These are phyloP conservation scores for Craterostigma plantagineum DNA, from an alignment of 257 asterid genomes.

Conservation along the genomic window DNA sequence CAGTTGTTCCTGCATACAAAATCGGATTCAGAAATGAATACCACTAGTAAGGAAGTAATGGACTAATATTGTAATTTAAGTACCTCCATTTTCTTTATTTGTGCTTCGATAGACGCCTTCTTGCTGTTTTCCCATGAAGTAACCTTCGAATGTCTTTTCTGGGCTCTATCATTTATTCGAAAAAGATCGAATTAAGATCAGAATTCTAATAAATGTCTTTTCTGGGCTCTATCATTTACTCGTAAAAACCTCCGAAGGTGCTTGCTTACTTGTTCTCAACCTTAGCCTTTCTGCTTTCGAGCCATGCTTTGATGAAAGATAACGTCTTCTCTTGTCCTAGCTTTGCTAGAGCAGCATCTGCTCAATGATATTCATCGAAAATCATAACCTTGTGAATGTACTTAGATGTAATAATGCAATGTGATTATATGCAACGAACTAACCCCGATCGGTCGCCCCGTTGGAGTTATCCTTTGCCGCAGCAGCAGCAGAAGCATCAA, in stretches of 20 bases:
- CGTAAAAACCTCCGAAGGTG: too few relatives aligned
- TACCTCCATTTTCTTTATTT: slow-evolving; percentile 53
- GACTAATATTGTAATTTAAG: too few relatives aligned
- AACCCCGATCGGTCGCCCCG: too few relatives aligned
- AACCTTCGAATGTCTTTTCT: slow-evolving; percentile 45
- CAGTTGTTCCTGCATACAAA: slow-evolving; percentile 32
- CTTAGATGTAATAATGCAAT: too few relatives aligned
- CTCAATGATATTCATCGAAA: background rate
- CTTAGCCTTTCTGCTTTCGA: slow-evolving; percentile 32
- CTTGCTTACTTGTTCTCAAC: slow-evolving; percentile 44
- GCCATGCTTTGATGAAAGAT: slow-evolving; percentile 48
- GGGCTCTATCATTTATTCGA: slow-evolving; percentile 23
- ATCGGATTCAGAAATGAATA: background rate
- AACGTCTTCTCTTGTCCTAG: slow-evolving; percentile 2
- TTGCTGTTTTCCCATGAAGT: slow-evolving; percentile 60
- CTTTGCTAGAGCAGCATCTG: slow-evolving; percentile 41
- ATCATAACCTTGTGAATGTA: too few relatives aligned
- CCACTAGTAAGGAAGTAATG: background rate
- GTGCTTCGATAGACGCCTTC: slow-evolving; percentile 53
- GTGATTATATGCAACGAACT: too few relatives aligned
- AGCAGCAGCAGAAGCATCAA: too few relatives aligned
- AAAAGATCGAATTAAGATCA: background rate
- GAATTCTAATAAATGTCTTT: too few relatives aligned
- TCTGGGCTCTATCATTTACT: too few relatives aligned
- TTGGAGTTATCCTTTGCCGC: too few relatives aligned